These are phyloP conservation scores for Microbotryum saponariae DNA, from an alignment of 1,284 basidiomycete genomes.

Conservation along the genomic window DNA sequence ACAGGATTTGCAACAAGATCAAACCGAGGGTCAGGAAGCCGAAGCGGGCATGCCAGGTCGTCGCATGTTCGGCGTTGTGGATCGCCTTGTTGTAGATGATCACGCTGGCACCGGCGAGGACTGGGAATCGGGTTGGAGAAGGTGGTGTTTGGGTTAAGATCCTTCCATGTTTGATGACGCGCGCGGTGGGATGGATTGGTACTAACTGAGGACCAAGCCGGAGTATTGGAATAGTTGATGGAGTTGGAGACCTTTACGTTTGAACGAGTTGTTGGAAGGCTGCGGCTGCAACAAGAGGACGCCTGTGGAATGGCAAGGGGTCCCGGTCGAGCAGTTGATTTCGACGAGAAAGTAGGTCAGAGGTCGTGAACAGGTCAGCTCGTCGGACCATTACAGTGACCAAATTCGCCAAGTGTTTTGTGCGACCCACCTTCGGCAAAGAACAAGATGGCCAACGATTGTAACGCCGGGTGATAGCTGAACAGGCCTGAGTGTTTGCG, in stretches of 20 bases:
- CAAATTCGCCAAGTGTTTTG: too few relatives aligned
- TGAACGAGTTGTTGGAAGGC: conserved; percentile 14
- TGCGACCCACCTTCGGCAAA: conserved; percentile 28
- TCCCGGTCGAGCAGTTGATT: background rate
- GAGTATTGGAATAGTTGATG: conserved; percentile 33
- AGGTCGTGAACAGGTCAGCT: too few relatives aligned
- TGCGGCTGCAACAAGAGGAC: conserved; percentile 32
- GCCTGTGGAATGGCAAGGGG: background rate
- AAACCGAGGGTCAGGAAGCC: conserved; percentile 28
- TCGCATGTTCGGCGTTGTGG: conserved; percentile 28
- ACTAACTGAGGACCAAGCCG: conserved; percentile 15
- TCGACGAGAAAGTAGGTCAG: background rate
- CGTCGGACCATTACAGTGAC: too few relatives aligned
- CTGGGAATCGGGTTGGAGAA: background rate
- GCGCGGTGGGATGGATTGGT: background rate
- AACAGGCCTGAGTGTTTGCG: conserved; percentile 23
- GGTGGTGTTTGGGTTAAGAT: background rate
- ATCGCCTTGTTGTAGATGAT: conserved; percentile 35
- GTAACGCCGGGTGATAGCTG: conserved; percentile 32
- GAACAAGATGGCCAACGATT: conserved; percentile 25
- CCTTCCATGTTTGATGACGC: background rate
- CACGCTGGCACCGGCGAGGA: conserved; percentile 24
- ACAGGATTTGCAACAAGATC: conserved; percentile 27
- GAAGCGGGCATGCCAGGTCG: conserved; percentile 30
- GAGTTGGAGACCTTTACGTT: conserved; percentile 26